Base-by-base conservation (phyloP, 1,139 yeast species). In the Zygoascus sp. region DNA sequence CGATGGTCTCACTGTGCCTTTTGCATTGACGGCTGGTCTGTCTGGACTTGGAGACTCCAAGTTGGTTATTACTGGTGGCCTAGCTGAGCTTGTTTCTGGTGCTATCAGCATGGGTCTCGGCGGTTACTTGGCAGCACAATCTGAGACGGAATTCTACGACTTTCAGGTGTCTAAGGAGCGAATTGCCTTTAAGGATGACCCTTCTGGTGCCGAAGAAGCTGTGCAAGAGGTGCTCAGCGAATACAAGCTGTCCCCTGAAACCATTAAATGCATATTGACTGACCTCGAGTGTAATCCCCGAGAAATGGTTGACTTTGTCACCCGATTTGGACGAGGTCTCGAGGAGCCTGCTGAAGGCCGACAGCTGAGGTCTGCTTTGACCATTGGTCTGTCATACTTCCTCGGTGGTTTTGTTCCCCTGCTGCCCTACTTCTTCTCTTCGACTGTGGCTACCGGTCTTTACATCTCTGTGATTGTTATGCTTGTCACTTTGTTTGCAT, bases 31-130 rank as follows among this genome's bases (percentile, higher is more conserved):
- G 2, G 94, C 94, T 0, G 94, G 94, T 40, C 74, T 84, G 53
- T 79, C 87, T 1, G 79, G 86, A 4, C 74, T 84, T 53, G 94
- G 94, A 32, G 78, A 81, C 61, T 71, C 88, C 19, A 79, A 75
- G 62, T 75, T 84, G 54, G 94, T 84, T 42, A 83, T 84, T 49
- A 83, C 92, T 32, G 94, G 92, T 68, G 94, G 94, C 40, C 74
- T 84, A 76, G 94, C 94, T 9, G 94, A 84, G 68, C 77, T 84
- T 52, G 90, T 84, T 1, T 81, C 89, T 2, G 94, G 94, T 15
- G 89, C 94, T 41, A 83, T 84, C 46, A 80, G 87, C 41, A 84
- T 84, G 94, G 94, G 94, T 3, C 75, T 84, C 50, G 94, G 94
- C 27, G 94, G 94, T 22, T 84, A 74, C 61, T 73, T 84, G 51